Evolutionary conservation across 768 basidiomycete genomes (phyloP).

Genomic region (Suillus subaureus): DNA sequence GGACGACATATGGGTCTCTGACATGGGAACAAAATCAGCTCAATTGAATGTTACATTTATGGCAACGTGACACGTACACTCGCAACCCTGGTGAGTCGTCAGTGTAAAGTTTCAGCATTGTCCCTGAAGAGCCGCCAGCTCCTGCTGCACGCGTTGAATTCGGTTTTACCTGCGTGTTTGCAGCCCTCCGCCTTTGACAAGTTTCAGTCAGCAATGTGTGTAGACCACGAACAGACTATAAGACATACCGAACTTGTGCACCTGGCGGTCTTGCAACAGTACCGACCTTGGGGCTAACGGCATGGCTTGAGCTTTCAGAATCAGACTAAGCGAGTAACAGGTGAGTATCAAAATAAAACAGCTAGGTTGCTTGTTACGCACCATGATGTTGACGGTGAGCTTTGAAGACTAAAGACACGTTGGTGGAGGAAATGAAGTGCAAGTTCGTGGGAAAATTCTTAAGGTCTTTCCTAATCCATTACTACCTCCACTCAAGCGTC

Average conservation of each 20-base stretch:
- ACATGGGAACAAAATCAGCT: conserved; percentile 12
- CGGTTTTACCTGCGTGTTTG: conserved; percentile 67
- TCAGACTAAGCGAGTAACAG: conserved; percentile 57
- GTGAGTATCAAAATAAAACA: not conserved
- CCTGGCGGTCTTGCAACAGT: conserved; percentile 75
- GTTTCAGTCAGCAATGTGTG: not conserved
- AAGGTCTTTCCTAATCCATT: not conserved
- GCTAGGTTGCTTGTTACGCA: conserved; percentile 7
- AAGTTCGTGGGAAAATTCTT: conserved; percentile 3
- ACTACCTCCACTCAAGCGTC: not conserved
- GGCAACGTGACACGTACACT: conserved; percentile 67
- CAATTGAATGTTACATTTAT: not conserved
- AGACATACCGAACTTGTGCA: conserved; percentile 75
- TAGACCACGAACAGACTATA: conserved; percentile 3
- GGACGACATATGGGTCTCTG: conserved; percentile 96
- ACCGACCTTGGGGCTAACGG: conserved; percentile 42
- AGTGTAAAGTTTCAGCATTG: conserved; percentile 98
- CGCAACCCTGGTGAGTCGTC: conserved; percentile 96
- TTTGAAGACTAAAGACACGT: conserved; percentile 1
- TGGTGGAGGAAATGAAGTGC: not conserved
- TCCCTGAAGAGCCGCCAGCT: conserved; percentile 95
- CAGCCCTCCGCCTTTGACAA: conserved; percentile 67
- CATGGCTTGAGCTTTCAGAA: conserved; percentile 64
- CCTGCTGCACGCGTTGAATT: conserved; percentile 91
- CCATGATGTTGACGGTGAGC: conserved; percentile 5